Evolutionary conservation across 352 stramenopile species (phyloP).

Genomic region (Pythium sp.): DNA sequence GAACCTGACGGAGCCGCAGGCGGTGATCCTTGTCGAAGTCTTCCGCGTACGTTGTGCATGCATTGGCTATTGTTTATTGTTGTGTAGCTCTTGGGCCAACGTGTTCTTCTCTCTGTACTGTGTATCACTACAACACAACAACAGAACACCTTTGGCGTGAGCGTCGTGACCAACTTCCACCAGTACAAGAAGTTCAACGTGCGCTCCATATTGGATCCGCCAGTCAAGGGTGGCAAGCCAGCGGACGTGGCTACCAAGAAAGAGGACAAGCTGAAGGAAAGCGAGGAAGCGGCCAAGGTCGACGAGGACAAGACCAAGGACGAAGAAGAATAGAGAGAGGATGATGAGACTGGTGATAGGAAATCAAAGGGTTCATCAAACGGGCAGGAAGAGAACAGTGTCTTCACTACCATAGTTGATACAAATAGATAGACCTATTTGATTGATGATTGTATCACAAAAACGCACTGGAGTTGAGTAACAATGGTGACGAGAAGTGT

Average conservation of each 20-base stretch:
- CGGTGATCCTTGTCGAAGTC: slow-evolving; percentile 69
- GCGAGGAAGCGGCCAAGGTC: slow-evolving; percentile 2
- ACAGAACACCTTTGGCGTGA: slow-evolving; percentile 67
- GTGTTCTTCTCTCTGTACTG: background rate
- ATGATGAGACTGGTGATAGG: slow-evolving; percentile 13
- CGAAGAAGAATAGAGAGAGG: slow-evolving; percentile 2
- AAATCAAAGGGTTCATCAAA: background rate
- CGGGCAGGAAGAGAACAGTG: too few relatives aligned
- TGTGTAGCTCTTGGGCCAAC: background rate
- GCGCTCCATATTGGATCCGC: slow-evolving; percentile 66
- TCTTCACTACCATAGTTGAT: too few relatives aligned
- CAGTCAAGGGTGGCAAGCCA: slow-evolving; percentile 32
- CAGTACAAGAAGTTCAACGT: slow-evolving; percentile 78
- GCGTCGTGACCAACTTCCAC: slow-evolving; percentile 72
- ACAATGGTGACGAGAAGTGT: too few relatives aligned
- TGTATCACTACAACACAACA: background rate
- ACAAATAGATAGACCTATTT: background rate
- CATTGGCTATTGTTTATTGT: background rate
- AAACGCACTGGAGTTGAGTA: too few relatives aligned
- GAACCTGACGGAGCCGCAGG: slow-evolving; percentile 60
- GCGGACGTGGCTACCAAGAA: slow-evolving; percentile 17
- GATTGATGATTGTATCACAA: too few relatives aligned
- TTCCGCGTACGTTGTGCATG: slow-evolving; percentile 39
- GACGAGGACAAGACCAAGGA: slow-evolving; percentile 10
- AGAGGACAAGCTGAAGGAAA: slow-evolving; percentile 5